These are phyloP conservation scores for Singerocomus inundabilis DNA, from an alignment of 1,284 basidiomycete genomes.

Conservation along the genomic window DNA sequence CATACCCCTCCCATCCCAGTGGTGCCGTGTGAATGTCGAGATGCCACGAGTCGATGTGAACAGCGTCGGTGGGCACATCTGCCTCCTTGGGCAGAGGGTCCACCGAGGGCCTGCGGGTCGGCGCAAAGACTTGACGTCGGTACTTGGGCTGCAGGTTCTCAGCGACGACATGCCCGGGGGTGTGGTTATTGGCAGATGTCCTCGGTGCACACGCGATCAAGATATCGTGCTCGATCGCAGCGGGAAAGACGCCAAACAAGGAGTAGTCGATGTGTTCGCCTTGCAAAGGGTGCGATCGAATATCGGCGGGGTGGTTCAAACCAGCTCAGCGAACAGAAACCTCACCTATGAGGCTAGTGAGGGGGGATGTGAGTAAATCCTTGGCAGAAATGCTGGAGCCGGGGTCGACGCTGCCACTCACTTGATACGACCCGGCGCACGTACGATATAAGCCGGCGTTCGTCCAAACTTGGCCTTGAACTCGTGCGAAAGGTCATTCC, in stretches of 20 bases:
- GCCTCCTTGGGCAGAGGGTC: constrained; percentile 23
- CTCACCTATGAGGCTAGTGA: constrained; percentile 35
- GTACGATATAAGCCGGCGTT: constrained; percentile 67
- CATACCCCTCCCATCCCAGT: constrained; percentile 82
- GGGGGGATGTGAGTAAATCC: background rate
- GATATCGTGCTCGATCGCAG: constrained; percentile 84
- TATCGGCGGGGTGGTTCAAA: background rate
- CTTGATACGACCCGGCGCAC: constrained; percentile 88
- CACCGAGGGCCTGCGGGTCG: constrained; percentile 35
- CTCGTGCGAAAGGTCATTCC: constrained; percentile 60
- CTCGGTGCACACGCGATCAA: constrained; percentile 76
- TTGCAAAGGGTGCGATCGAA: constrained; percentile 24
- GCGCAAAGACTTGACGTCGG: constrained; percentile 54
- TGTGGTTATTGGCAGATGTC: constrained; percentile 27
- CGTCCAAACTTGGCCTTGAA: constrained; percentile 67
- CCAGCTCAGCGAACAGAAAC: background rate
- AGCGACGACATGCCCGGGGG: constrained; percentile 52
- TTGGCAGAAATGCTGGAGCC: background rate
- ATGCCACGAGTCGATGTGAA: constrained; percentile 58
- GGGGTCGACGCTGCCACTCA: constrained; percentile 34
- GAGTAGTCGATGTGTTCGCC: constrained; percentile 90
- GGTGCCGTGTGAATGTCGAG: constrained; percentile 70
- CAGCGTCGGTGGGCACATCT: constrained; percentile 37
- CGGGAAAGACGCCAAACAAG: constrained; percentile 77
- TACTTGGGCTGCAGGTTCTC: constrained; percentile 70